A percentile compares a stretch with the other conserved stretches of the same genome.
Evolutionary conservation across 2,329 filamentous ascomycete genomes (phyloP).

Genomic region (Aspergillus spinulosporus): DNA sequence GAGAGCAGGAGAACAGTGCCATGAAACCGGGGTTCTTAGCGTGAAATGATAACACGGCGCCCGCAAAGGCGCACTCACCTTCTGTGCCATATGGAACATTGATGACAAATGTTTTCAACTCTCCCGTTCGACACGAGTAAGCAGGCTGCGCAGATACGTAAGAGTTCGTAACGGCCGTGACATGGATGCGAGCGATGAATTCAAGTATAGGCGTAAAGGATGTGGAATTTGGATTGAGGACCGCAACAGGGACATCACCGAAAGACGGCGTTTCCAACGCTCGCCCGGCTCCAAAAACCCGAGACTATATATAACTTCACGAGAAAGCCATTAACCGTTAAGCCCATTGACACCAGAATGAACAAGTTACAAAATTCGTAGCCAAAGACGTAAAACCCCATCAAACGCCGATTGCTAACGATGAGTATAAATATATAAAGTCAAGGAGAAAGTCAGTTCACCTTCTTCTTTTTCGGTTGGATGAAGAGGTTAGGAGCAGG

Average conservation of each 20-base stretch:
- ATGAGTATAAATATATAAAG: neutral
- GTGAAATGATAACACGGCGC: neutral
- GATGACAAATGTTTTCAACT: slow-evolving; percentile 11
- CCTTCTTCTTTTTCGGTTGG: slow-evolving; percentile 32
- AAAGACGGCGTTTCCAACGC: neutral
- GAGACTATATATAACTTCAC: neutral
- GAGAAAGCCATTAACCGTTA: neutral
- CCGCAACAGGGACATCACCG: neutral
- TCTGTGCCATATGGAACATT: slow-evolving; percentile 12
- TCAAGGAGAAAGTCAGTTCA: slow-evolving; percentile 18
- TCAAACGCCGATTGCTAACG: slow-evolving; percentile 11
- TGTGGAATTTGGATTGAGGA: slow-evolving; percentile 1
- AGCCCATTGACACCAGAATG: neutral
- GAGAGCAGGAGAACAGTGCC: neutral
- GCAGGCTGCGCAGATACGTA: neutral
- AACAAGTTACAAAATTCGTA: neutral
- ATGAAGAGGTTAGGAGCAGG: slow-evolving; percentile 35
- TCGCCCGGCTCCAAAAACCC: neutral
- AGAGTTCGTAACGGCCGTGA: neutral
- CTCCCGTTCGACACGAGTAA: neutral
- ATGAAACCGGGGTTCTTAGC: neutral
- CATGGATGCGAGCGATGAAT: neutral
- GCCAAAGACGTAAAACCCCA: neutral
- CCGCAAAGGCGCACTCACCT: slow-evolving; percentile 3
- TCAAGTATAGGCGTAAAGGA: neutral